A percentile compares a stretch with the other conserved stretches of the same genome.
These are phyloP conservation scores for Tilletia walkeri DNA, from an alignment of 1,284 basidiomycete genomes.

Conservation along the genomic window DNA sequence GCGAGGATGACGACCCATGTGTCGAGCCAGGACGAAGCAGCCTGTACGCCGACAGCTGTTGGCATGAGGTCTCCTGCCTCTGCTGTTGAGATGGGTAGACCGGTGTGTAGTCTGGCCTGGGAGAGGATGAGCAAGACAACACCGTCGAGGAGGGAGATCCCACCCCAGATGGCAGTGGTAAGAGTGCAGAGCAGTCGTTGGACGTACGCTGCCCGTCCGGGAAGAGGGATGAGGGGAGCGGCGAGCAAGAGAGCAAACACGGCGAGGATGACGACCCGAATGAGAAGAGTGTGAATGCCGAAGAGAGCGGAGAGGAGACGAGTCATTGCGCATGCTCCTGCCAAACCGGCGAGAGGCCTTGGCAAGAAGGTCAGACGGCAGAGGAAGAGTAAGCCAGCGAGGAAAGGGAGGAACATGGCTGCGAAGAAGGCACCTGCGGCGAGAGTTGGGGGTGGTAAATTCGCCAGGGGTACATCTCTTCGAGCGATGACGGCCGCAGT, in stretches of 20 bases:
- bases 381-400: constrained; percentile 34
- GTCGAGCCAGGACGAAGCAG: constrained; percentile 41
- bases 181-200: constrained; percentile 42
- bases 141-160: constrained; percentile 40
- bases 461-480: not conserved
- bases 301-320: constrained; percentile 44
- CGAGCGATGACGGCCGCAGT: constrained; percentile 31
- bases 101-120: not conserved
- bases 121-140: constrained; percentile 42
- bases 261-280: constrained; percentile 36
- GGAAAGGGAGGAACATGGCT: constrained; percentile 40
- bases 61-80: not conserved
- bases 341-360: constrained; percentile 30
- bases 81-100: not conserved
- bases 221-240: constrained; percentile 32
- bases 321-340: constrained; percentile 33
- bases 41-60: not conserved
- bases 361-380: constrained; percentile 35
- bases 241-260: constrained; percentile 37
- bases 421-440: constrained; percentile 32
- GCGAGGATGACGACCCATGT: constrained; percentile 44
- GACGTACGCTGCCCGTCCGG: constrained; percentile 26
- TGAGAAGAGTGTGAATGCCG: constrained; percentile 44
- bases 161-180: constrained; percentile 42
- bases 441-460: constrained; percentile 18